Evolutionary conservation across 1,139 yeast genomes (phyloP), one percentile per base, ranked within the genome.

Genomic region (Protomyces inundatus): DNA sequence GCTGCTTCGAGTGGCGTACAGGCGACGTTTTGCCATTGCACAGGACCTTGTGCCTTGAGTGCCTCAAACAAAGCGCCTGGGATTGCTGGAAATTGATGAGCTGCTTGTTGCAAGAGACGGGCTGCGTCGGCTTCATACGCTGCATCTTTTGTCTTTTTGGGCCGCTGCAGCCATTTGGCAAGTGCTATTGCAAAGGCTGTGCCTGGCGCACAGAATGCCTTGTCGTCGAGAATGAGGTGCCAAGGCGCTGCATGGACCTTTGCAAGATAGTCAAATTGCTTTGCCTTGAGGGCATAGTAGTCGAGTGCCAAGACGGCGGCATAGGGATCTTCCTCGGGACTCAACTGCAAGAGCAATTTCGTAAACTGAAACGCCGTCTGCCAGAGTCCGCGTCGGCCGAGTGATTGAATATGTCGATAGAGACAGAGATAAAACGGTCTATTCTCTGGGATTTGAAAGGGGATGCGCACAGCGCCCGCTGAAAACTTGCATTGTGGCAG

Each of bases 261-360:
- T 16, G 84, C 77, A 69, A 90, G 73, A 73, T 83, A 90, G 64
- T 81, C 78, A 70, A 80, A 85, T 67, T 88, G 89, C 52, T 81
- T 85, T 58, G 89, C 80, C 76, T 84, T 78, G 7, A 88, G 77
- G 4, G 93, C 86, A 72, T 88, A 90, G 71, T 82, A 86, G 73
- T 90, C 97, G 69, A 90, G 84, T 73, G 89, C 87, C 70, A 86
- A 85, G 68, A 96, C 80, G 4, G 87, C 90, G 10, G 96, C 96
- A 65, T 86, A 76, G 0, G 96, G 96, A 77, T 90, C 97, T 58
- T 86, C 89, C 1, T 84, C 81, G 0, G 96, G 96, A 46, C 84
- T 81, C 54, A 90, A 16, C 30, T 61, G 66, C n/a, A 68, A 64
- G 61, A 90, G 76, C 6, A 87, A 77, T 71, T 88, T 90, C 70